Base-by-base conservation (phyloP, 345 rosid genomes). In the Salix caprea region DNA sequence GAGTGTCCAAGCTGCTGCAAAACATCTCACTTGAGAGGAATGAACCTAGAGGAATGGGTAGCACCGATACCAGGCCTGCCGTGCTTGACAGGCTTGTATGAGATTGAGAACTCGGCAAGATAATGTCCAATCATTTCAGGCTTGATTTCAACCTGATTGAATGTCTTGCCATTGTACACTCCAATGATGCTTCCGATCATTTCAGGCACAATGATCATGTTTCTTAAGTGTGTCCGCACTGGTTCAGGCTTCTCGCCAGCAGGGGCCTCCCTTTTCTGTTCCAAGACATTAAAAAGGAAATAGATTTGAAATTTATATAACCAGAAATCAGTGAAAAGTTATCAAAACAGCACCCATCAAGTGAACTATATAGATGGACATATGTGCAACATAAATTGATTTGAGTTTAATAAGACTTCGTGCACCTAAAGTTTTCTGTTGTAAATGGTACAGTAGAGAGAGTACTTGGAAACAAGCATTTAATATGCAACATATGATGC, bases 1-100 rank as follows among this genome's bases (percentile, higher is more conserved):
- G 9, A n/a, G 30, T 9, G 40, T 40, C 46, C 32, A 66, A 13
- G 68, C 37, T 42, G 72, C 32, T 60, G 73, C 69, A 15, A 73
- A 77, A 70, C 73, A 30, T 50, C 69, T 88, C 89, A 94, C 88
- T 92, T 94, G 16, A 94, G 97, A 71, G 97, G 97, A 80, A 94
- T 94, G 87, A 94, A 94, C 90, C 98, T 87, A 11, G 98, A 94
- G 5, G 98, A 94, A 79, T 94, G 98, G 69, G 98, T 94, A 76
- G 98, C 98, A 86, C 98, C 98, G 30, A 91, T 86, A 84, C 98
- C 97, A 14, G 97, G 98, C 79, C 95, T 91, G 68, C 98, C 98
- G 6, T 94, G 98, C 97, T 92, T 94, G 7, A 94, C 97, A 2
- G 98, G 97, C 89, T 81, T 81, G 84, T 81, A 81, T 32, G 78